phyloP scores from a whole-genome alignment of 768 basidiomycete genomes.

The Melanogaster broomeanus region DNA sequence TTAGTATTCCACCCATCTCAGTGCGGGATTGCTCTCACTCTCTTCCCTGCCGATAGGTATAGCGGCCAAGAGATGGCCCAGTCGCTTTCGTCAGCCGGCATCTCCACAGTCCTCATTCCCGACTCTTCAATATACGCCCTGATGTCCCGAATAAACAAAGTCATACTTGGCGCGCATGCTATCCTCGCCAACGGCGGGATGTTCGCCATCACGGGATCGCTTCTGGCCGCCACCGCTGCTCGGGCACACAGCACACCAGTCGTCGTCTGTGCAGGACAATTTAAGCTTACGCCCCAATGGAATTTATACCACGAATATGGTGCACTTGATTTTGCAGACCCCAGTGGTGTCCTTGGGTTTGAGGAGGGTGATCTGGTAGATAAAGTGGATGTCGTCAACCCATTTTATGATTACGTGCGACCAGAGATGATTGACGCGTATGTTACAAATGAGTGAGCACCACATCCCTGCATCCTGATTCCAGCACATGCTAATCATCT shows the following conservation, averaged over 20 bases:
- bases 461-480: slow-evolving; percentile 8
- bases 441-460: slow-evolving; percentile 93
- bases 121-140: slow-evolving; percentile 95
- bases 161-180: slow-evolving; percentile 93
- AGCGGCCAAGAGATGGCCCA: slow-evolving; percentile 84
- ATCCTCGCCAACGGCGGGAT: slow-evolving; percentile 96
- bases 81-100: slow-evolving; percentile 72
- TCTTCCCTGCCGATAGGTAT: slow-evolving; percentile 52
- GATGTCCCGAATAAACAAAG: slow-evolving; percentile 96
- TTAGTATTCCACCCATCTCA: slow-evolving; percentile 41
- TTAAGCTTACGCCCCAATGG: slow-evolving; percentile 93
- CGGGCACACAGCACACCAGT: slow-evolving; percentile 89
- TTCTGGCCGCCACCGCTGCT: slow-evolving; percentile 85
- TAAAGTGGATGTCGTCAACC: slow-evolving; percentile 90
- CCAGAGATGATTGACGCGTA: slow-evolving; percentile 92
- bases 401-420: slow-evolving; percentile 94
- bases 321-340: slow-evolving; percentile 77
- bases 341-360: slow-evolving; percentile 67
- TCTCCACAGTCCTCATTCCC: slow-evolving; percentile 95
- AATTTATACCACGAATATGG: slow-evolving; percentile 86
- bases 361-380: slow-evolving; percentile 80
- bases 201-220: slow-evolving; percentile 85
- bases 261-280: slow-evolving; percentile 93
- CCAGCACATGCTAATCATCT: slow-evolving; percentile 6
- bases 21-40: slow-evolving; percentile 3